Conservation (phyloP, 257 asterid species). For the Schizonepeta tenuifolia region DNA sequence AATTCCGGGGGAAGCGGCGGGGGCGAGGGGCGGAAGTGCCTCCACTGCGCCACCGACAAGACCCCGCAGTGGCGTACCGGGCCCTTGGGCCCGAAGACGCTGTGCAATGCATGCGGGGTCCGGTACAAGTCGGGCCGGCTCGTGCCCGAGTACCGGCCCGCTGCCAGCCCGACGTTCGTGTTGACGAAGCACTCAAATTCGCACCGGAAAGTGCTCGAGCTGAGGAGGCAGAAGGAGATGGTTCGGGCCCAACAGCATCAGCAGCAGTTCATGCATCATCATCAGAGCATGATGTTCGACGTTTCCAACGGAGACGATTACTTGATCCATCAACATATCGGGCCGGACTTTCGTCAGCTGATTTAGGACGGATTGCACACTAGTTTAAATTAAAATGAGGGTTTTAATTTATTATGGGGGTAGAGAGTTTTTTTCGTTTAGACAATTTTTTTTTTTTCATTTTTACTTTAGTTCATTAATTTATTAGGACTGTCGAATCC, state of each 20-base stretch:
- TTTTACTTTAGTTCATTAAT: conserved; percentile 25
- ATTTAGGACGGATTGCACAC: conserved; percentile 49
- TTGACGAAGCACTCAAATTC: conserved; percentile 85
- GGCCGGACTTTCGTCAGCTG: conserved; percentile 77
- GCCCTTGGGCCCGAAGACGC: conserved; percentile 94
- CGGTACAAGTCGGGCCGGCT: conserved; percentile 93
- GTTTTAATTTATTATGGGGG: background rate
- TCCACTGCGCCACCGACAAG: conserved; percentile 92
- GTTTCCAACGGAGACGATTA: conserved; percentile 71
- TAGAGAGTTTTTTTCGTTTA: conserved; percentile 17
- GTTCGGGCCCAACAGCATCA: conserved; percentile 57
- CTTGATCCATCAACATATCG: conserved; percentile 82
- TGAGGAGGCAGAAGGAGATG: conserved; percentile 83
- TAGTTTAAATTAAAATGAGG: background rate
- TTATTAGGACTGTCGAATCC: conserved; percentile 43
- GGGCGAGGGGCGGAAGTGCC: conserved; percentile 73
- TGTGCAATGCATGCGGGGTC: conserved; percentile 93
- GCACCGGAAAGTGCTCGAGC: conserved; percentile 84
- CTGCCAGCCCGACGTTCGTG: conserved; percentile 90
- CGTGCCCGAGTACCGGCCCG: conserved; percentile 93
- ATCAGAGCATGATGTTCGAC: conserved; percentile 70
- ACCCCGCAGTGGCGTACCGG: conserved; percentile 99
- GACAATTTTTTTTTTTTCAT: background rate
- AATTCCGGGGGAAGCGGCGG: conserved; percentile 38
- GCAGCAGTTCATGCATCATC: conserved; percentile 56